Conservation (phyloP, 345 rosid genomes). For the Linum tenue region DNA sequence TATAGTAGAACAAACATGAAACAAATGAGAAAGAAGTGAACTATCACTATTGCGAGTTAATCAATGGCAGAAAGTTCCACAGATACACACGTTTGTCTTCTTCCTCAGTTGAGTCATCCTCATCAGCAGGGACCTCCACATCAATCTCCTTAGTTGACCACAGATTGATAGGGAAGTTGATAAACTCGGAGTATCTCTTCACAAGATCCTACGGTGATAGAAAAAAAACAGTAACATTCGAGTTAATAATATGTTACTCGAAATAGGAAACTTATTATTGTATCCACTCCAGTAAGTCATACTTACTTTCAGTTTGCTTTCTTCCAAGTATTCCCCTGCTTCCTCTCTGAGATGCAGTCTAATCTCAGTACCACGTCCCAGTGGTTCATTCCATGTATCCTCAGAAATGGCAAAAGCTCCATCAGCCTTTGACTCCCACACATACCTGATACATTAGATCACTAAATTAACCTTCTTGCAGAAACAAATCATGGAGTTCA, state of each 20-base stretch:
- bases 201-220: conserved; percentile 63
- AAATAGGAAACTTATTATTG: background rate
- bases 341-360: conserved; percentile 90
- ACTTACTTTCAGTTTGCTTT: conserved; percentile 74
- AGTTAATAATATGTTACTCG: background rate
- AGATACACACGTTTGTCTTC: conserved; percentile 53
- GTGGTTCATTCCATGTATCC: conserved; percentile 94
- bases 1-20: background rate
- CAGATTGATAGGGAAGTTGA: conserved; percentile 80
- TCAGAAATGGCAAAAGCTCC: conserved; percentile 97
- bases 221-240: background rate
- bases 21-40: background rate
- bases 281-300: background rate
- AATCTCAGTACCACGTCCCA: conserved; percentile 97
- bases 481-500: background rate
- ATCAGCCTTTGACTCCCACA: conserved; percentile 99
- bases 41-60: background rate
- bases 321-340: conserved; percentile 93
- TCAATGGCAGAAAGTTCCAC: background rate
- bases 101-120: conserved; percentile 73
- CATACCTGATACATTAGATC: conserved; percentile 40
- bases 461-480: background rate
- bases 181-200: conserved; percentile 93
- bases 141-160: conserved; percentile 98
- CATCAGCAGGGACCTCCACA: conserved; percentile 80